Conservation (phyloP, 768 basidiomycete genomes). For the Mycena amicta region DNA sequence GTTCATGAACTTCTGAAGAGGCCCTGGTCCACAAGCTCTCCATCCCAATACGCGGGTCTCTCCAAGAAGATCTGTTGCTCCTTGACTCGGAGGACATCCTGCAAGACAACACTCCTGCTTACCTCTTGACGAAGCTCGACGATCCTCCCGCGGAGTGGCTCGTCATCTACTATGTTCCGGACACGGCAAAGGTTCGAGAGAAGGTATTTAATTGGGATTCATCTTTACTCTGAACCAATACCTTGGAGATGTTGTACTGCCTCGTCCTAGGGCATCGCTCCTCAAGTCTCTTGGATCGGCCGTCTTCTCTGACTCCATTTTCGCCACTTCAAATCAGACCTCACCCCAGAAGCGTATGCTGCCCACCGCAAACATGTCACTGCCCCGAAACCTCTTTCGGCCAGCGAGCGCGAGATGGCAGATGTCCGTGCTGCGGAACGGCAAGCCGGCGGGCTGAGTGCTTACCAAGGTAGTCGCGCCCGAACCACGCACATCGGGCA, state of each 20-base stretch:
- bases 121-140: constrained; percentile 70
- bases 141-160: constrained; percentile 69
- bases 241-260: constrained; percentile 84
- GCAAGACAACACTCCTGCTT: constrained; percentile 67
- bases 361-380: constrained; percentile 70
- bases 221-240: too few relatives aligned
- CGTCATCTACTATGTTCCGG: constrained; percentile 80
- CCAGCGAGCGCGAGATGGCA: constrained; percentile 80
- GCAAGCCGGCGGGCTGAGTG: constrained; percentile 44
- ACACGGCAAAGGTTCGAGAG: constrained; percentile 75
- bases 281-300: constrained; percentile 75
- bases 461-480: constrained; percentile 60
- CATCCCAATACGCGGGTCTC: constrained; percentile 48
- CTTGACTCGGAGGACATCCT: constrained; percentile 51
- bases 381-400: constrained; percentile 82
- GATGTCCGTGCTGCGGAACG: constrained; percentile 78
- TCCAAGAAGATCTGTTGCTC: constrained; percentile 62
- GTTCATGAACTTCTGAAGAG: constrained; percentile 48
- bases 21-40: constrained; percentile 63
- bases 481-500: constrained; percentile 59
- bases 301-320: constrained; percentile 72
- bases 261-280: constrained; percentile 69
- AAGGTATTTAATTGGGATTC: constrained; percentile 53
- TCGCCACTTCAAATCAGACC: constrained; percentile 72
- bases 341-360: constrained; percentile 70